phyloP scores from a whole-genome alignment of 306 rosid species.

The Cicer yamashitae region DNA sequence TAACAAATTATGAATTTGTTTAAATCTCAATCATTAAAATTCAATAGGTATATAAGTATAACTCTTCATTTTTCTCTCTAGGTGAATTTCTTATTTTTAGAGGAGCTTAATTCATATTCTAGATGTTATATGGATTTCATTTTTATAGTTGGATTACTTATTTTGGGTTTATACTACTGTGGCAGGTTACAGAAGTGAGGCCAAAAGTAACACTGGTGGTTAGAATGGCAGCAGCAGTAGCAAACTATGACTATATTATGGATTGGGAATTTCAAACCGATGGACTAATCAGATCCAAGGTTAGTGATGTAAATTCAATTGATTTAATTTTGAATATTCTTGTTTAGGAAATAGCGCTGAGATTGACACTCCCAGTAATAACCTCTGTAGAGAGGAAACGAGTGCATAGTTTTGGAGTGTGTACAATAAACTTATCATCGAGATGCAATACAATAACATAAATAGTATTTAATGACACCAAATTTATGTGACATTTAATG shows the following conservation, averaged over 20 bases:
- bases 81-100: background rate
- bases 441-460: background rate
- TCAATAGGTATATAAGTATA: background rate
- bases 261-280: slow-evolving; percentile 97
- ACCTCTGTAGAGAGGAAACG: background rate
- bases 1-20: background rate
- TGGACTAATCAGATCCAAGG: slow-evolving; percentile 84
- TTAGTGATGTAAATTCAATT: slow-evolving; percentile 39
- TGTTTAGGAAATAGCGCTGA: background rate
- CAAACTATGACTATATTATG: slow-evolving; percentile 85
- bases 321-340: background rate
- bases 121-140: slow-evolving; percentile 8
- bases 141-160: background rate
- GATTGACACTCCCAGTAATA: background rate
- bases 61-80: background rate
- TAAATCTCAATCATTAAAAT: background rate
- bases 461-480: background rate
- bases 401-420: slow-evolving; percentile 1
- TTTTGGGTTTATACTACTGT: background rate
- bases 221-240: slow-evolving; percentile 89
- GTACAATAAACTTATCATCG: slow-evolving; percentile 8
- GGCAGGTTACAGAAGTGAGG: slow-evolving; percentile 79
- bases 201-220: slow-evolving; percentile 93
- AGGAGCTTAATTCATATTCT: background rate
- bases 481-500: background rate